Evolutionary conservation across 306 rosid genomes (phyloP).

Genomic region (Ormosia emarginata): DNA sequence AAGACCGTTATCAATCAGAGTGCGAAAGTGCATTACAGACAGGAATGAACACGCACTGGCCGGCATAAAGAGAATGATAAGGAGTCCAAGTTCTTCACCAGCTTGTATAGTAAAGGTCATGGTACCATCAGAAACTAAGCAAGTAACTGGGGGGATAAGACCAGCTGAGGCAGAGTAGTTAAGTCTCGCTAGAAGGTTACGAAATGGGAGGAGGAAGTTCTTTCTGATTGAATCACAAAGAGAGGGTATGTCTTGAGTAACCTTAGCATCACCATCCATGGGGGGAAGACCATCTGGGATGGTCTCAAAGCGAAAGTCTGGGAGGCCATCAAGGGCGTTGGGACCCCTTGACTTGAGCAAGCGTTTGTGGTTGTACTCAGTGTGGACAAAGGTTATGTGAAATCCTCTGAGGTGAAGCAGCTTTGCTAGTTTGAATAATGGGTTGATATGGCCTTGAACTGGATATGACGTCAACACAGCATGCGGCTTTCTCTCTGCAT

Average conservation of each 20-base stretch:
- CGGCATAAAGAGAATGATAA: background rate
- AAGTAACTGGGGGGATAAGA: constrained; percentile 9
- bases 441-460: constrained; percentile 26
- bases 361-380: constrained; percentile 26
- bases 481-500: constrained; percentile 39
- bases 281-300: constrained; percentile 31
- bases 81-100: constrained; percentile 19
- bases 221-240: background rate
- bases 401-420: constrained; percentile 30
- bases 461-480: constrained; percentile 22
- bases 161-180: background rate
- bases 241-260: background rate
- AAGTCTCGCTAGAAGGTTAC: constrained; percentile 3
- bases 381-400: constrained; percentile 32
- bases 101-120: constrained; percentile 17
- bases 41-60: background rate
- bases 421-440: constrained; percentile 25
- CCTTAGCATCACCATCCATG: background rate
- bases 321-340: background rate
- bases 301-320: constrained; percentile 6
- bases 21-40: background rate
- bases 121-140: constrained; percentile 19
- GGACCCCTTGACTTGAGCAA: constrained; percentile 22
- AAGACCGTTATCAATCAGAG: constrained; percentile 2
- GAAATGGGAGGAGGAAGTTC: background rate